Conservation (phyloP, 164 flowering plant species). For the Aristolochia contorta region DNA sequence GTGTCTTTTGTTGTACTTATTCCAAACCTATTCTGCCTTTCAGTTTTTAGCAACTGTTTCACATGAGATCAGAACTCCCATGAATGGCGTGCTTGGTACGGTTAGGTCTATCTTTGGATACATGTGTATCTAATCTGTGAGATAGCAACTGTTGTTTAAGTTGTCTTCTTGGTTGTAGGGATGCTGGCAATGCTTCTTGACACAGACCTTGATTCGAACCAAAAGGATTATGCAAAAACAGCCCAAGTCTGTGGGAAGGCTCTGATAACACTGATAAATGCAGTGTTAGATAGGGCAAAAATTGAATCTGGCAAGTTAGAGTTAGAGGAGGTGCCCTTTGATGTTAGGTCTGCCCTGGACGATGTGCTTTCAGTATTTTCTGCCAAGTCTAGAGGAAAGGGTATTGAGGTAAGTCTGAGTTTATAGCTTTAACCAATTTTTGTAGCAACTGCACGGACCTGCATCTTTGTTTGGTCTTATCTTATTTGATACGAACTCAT, state of each 20-base stretch:
- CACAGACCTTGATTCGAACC: conserved; percentile 66
- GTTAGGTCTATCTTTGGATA: neutral
- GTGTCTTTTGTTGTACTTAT: neutral
- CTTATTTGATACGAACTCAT: neutral
- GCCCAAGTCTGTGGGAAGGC: conserved; percentile 88
- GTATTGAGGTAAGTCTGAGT: conserved; percentile 56
- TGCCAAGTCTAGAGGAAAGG: conserved; percentile 72
- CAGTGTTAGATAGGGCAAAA: conserved; percentile 92
- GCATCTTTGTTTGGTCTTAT: conserved; percentile 3
- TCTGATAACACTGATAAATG: conserved; percentile 74
- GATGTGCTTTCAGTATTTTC: conserved; percentile 85
- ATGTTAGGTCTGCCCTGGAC: conserved; percentile 65
- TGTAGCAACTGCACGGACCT: neutral
- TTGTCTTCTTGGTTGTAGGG: conserved; percentile 32
- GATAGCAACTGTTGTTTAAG: neutral
- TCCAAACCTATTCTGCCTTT: conserved; percentile 7
- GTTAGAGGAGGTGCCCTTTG: conserved; percentile 71
- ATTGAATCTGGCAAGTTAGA: conserved; percentile 91
- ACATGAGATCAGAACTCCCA: conserved; percentile 94
- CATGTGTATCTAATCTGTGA: neutral
- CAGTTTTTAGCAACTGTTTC: conserved; percentile 98
- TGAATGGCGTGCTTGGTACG: conserved; percentile 96
- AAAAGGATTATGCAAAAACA: conserved; percentile 76
- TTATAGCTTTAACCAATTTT: neutral
- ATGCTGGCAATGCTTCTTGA: conserved; percentile 84